Conservation (phyloP, 345 rosid species). For the Xanthoceras sorbifolium region DNA sequence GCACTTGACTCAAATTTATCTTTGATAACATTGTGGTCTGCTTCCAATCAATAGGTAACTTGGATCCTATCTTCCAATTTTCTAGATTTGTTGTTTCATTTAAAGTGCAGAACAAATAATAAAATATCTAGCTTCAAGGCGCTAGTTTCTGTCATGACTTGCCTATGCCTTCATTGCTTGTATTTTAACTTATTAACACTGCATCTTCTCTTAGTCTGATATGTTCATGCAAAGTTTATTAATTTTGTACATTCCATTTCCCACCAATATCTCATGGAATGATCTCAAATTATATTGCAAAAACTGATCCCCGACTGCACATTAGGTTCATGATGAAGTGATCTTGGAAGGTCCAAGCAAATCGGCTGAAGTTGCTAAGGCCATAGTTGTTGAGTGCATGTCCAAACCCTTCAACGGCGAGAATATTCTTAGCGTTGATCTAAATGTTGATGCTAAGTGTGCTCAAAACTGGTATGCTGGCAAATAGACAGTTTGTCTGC, state of each 20-base stretch:
- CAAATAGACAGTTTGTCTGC: conserved; percentile 42
- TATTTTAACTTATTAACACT: not conserved
- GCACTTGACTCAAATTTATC: not conserved
- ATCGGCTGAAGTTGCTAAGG: conserved; percentile 81
- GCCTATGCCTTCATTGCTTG: not conserved
- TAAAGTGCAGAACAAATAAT: not conserved
- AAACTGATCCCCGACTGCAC: conserved; percentile 12
- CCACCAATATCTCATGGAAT: not conserved
- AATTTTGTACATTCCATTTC: not conserved
- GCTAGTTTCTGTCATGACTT: not conserved
- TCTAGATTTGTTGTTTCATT: not conserved
- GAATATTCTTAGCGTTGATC: conserved; percentile 77
- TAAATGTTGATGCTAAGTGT: conserved; percentile 88
- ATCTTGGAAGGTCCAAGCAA: conserved; percentile 94
- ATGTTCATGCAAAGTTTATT: not conserved
- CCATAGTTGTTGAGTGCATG: conserved; percentile 88
- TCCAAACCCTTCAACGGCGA: conserved; percentile 72
- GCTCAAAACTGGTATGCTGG: conserved; percentile 93
- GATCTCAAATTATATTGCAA: conserved; percentile 12
- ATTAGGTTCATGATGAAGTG: conserved; percentile 96
- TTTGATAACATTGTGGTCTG: not conserved
- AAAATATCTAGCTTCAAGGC: not conserved
- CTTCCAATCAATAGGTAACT: not conserved
- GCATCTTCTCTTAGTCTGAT: conserved; percentile 2
- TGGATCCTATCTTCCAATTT: not conserved